Conservation (phyloP, 306 rosid species). For the Castanea crenata region DNA sequence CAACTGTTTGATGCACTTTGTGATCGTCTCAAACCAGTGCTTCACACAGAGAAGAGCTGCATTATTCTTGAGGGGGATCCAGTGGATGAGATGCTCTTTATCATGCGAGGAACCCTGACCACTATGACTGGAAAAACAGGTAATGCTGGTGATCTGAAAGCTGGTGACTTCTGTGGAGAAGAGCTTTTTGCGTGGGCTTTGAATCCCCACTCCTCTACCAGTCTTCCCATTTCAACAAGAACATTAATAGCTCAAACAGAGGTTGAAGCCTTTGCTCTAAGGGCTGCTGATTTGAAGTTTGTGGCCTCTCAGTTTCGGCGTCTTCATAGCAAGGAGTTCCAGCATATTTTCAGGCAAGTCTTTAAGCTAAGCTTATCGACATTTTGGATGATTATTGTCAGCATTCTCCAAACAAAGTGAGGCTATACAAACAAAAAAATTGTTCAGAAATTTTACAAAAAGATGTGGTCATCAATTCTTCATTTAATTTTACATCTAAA, state of each 20-base stretch:
- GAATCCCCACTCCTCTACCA: constrained; percentile 61
- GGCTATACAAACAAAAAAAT: no score
- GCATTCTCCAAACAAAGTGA: no score
- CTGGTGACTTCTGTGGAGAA: constrained; percentile 87
- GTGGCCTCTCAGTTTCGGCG: constrained; percentile 69
- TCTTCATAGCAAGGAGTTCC: constrained; percentile 58
- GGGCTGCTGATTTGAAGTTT: constrained; percentile 63
- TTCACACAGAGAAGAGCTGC: constrained; percentile 60
- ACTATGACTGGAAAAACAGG: constrained; percentile 68
- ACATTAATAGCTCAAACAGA: constrained; percentile 67
- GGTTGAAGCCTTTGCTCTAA: constrained; percentile 86
- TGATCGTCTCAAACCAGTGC: constrained; percentile 69
- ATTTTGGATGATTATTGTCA: not conserved
- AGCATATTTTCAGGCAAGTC: constrained; percentile 63
- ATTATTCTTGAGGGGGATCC: constrained; percentile 81
- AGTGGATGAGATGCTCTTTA: constrained; percentile 74
- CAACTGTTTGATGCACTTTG: constrained; percentile 74
- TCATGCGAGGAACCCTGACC: constrained; percentile 68
- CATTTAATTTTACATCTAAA: no score
- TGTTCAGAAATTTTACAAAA: no score
- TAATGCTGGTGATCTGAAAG: constrained; percentile 41
- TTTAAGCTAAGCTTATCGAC: constrained; percentile 3
- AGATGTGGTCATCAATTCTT: no score
- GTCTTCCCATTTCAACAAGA: constrained; percentile 69
- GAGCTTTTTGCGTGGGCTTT: constrained; percentile 90